Evolutionary conservation across 73 alveolate genomes (phyloP).

Genomic region (Paramecium primaurelia): DNA sequence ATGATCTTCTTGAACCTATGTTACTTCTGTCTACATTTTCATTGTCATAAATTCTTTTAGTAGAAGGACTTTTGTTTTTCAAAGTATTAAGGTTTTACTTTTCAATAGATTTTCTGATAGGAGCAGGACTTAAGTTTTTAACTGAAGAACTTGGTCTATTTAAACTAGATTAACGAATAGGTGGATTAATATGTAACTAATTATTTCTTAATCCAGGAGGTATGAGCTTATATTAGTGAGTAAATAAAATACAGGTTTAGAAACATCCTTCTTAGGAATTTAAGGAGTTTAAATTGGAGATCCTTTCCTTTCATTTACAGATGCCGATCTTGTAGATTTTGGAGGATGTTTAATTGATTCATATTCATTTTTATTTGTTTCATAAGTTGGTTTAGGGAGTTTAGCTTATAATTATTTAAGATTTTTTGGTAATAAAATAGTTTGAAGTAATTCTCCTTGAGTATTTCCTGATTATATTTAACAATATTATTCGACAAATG

Average conservation of each 20-base stretch:
- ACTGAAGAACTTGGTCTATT: conserved; percentile 16
- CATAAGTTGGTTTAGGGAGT: conserved; percentile 43
- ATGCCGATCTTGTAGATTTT: conserved; percentile 2
- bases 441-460: background rate
- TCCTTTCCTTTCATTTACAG: conserved; percentile 10
- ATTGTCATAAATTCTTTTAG: background rate
- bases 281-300: background rate
- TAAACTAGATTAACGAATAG: conserved; percentile 15
- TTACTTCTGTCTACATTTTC: background rate
- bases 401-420: background rate
- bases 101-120: background rate
- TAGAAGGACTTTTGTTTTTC: background rate
- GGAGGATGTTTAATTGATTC: background rate
- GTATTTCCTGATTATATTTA: background rate
- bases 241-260: background rate
- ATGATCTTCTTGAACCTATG: background rate
- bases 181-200: background rate
- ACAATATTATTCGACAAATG: conserved; percentile 10
- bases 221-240: background rate
- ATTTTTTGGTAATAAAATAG: background rate
- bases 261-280: background rate
- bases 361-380: background rate
- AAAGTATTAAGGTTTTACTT: background rate
- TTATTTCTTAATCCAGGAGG: background rate
- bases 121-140: background rate